Evolutionary conservation across 306 rosid species (phyloP).

Genomic region (Sicyos baderoa): DNA sequence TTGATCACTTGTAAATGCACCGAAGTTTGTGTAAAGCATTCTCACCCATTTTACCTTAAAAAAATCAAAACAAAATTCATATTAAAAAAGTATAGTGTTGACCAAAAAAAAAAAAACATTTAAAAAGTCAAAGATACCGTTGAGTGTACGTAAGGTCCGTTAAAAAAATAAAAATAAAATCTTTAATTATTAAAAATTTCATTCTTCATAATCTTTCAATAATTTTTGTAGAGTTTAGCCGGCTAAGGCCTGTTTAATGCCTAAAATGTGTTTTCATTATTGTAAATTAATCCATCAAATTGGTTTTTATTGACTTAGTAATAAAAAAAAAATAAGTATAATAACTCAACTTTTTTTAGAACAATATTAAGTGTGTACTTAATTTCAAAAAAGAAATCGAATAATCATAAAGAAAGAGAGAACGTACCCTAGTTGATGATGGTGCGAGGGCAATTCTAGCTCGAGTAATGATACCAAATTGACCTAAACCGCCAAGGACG

Average conservation of each 20-base stretch:
- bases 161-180: neutral
- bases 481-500: conserved; percentile 87
- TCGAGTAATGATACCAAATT: conserved; percentile 77
- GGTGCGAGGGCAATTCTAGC: conserved; percentile 67
- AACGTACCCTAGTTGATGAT: conserved; percentile 49
- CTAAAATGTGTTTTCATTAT: neutral
- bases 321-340: too few relatives aligned
- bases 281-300: neutral
- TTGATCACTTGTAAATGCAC: conserved; percentile 56
- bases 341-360: too few relatives aligned
- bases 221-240: neutral
- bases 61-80: neutral
- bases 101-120: neutral
- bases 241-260: conserved; percentile 4
- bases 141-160: neutral
- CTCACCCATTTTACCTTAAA: conserved; percentile 62
- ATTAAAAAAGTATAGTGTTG: neutral
- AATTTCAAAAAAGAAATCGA: too few relatives aligned
- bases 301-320: too few relatives aligned
- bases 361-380: too few relatives aligned
- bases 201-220: too few relatives aligned
- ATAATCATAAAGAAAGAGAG: neutral
- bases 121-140: conserved; percentile 13
- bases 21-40: conserved; percentile 51
- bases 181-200: too few relatives aligned